Conservation (phyloP, 176 grass and related monocot genomes). For the Phoenix dactylifera region DNA sequence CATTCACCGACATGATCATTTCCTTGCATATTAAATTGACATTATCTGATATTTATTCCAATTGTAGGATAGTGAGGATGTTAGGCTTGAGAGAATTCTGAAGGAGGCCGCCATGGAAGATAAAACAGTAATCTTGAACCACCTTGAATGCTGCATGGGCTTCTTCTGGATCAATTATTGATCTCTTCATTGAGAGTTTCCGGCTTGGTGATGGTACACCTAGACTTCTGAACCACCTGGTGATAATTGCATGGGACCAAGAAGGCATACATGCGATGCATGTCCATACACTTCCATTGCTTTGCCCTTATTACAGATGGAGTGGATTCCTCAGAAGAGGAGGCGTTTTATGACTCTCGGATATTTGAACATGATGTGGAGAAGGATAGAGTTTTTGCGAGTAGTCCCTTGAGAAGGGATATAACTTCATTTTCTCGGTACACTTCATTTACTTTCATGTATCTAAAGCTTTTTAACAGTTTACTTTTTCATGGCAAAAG, state of each 20-base stretch:
- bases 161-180: constrained; percentile 46
- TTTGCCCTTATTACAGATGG: constrained; percentile 41
- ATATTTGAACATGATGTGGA: constrained; percentile 86
- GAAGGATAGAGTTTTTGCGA: constrained; percentile 58
- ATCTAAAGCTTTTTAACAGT: too few species aligned
- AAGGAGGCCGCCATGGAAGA: constrained; percentile 44
- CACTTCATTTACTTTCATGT: not conserved
- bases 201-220: constrained; percentile 31
- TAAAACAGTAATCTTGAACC: constrained; percentile 61
- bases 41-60: not conserved
- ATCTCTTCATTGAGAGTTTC: constrained; percentile 78
- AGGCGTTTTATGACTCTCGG: constrained; percentile 53
- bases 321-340: constrained; percentile 54
- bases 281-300: constrained; percentile 48
- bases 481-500: too few species aligned
- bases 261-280: constrained; percentile 49
- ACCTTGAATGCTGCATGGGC: constrained; percentile 66
- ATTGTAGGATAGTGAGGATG: constrained; percentile 46
- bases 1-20: not conserved
- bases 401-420: constrained; percentile 78
- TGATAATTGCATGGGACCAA: constrained; percentile 60
- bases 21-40: not conserved
- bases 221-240: constrained; percentile 46
- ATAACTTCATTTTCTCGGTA: constrained; percentile 76
- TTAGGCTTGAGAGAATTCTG: constrained; percentile 48